Percentiles rank a stretch among this genome's conserved stretches.
These are phyloP conservation scores for Cinnamomum micranthum DNA, from an alignment of 164 flowering plant genomes.

Conservation along the genomic window DNA sequence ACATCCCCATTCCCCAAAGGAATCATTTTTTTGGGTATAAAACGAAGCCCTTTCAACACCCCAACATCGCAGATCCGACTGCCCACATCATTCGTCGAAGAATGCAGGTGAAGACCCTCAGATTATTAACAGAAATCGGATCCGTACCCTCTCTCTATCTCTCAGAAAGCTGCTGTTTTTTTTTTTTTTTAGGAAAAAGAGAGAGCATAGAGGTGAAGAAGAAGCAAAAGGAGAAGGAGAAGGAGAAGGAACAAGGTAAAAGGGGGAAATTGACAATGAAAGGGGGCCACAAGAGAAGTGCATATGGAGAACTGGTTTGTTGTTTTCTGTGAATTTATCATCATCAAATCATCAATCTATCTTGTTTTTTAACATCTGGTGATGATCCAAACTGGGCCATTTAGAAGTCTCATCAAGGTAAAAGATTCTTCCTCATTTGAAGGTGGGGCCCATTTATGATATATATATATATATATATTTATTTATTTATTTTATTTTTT, in stretches of 20 bases:
- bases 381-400: too few relatives aligned
- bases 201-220: background rate
- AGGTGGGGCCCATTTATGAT: too few relatives aligned
- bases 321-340: slow-evolving; percentile 4
- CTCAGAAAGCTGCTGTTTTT: background rate
- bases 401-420: too few relatives aligned
- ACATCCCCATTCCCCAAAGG: slow-evolving; percentile 15
- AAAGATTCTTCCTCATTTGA: too few relatives aligned
- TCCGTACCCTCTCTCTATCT: background rate
- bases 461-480: too few relatives aligned
- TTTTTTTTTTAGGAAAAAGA: background rate
- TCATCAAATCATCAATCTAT: background rate
- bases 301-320: background rate
- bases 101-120: slow-evolving; percentile 3
- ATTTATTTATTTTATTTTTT: too few relatives aligned
- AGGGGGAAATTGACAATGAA: background rate
- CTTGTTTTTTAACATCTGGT: slow-evolving; percentile 6
- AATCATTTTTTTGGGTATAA: slow-evolving; percentile 7
- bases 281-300: too few relatives aligned
- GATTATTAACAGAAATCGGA: background rate
- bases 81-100: background rate
- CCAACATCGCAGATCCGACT: slow-evolving; percentile 12
- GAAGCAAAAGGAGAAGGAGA: background rate
- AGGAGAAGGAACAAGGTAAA: background rate
- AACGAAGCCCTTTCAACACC: background rate